These are phyloP conservation scores for Phytopythium litorale DNA, from an alignment of 352 stramenopile genomes.

Conservation along the genomic window DNA sequence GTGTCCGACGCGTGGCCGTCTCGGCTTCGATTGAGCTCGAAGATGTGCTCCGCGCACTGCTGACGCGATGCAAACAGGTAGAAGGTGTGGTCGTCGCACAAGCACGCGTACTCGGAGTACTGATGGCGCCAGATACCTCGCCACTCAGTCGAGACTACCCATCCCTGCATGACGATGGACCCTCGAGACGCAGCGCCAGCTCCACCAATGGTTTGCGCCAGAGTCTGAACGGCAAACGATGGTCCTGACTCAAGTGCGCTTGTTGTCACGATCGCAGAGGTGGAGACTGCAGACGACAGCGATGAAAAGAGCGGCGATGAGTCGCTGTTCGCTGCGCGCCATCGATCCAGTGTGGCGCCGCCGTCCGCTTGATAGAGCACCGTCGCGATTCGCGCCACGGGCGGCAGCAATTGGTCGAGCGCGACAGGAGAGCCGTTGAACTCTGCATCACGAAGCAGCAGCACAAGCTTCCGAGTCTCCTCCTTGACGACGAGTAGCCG, in stretches of 20 bases:
- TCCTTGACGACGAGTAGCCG: slow-evolving; percentile 7
- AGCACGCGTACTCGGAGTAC: slow-evolving; percentile 47
- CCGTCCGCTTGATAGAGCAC: slow-evolving; percentile 3
- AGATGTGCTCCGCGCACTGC: slow-evolving; percentile 52
- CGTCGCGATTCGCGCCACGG: slow-evolving; percentile 3
- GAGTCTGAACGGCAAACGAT: slow-evolving; percentile 6
- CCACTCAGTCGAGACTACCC: slow-evolving; percentile 59
- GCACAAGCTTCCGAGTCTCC: slow-evolving; percentile 1
- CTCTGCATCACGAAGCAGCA: slow-evolving; percentile 6
- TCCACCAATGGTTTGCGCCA: slow-evolving; percentile 22
- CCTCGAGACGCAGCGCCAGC: slow-evolving; percentile 19
- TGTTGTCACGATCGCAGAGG: neutral
- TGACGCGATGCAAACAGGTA: slow-evolving; percentile 49
- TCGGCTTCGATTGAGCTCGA: slow-evolving; percentile 33
- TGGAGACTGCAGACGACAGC: neutral
- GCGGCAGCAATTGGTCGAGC: slow-evolving; percentile 3
- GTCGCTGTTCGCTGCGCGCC: neutral
- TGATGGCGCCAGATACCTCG: slow-evolving; percentile 62
- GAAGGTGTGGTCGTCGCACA: slow-evolving; percentile 54
- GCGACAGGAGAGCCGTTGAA: neutral
- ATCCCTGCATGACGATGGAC: slow-evolving; percentile 32
- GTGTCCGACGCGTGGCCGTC: slow-evolving; percentile 17
- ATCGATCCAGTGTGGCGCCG: slow-evolving; percentile 4
- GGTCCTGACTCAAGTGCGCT: neutral
- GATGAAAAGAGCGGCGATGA: neutral